Percentiles rank a stretch among this genome's conserved stretches.
Evolutionary conservation across 2,329 filamentous ascomycete genomes (phyloP).

Genomic region (Ceratocystis harringtonii): DNA sequence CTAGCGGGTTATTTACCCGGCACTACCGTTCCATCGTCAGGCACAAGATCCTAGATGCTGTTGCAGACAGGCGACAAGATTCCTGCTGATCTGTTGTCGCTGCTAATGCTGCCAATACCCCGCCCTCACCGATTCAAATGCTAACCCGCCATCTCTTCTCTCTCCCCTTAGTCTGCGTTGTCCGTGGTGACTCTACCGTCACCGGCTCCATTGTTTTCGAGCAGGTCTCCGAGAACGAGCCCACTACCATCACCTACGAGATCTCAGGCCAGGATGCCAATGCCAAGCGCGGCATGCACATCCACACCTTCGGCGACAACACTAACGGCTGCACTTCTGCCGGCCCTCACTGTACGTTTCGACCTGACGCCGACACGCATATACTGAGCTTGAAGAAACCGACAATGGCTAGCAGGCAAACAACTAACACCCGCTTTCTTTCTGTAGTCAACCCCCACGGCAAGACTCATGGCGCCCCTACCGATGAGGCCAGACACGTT

Average conservation of each 20-base stretch:
- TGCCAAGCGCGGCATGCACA: constrained; percentile 94
- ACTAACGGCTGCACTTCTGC: constrained; percentile 99
- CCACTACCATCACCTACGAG: constrained; percentile 82
- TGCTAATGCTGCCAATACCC: constrained; percentile 3
- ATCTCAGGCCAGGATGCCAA: constrained; percentile 87
- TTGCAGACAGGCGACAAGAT: neutral
- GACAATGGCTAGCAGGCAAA: neutral
- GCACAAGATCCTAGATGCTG: neutral
- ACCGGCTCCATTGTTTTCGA: constrained; percentile 88
- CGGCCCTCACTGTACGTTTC: constrained; percentile 78
- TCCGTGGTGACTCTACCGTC: constrained; percentile 97
- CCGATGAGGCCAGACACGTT: constrained; percentile 76
- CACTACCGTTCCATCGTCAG: neutral
- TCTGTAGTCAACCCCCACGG: constrained; percentile 75
- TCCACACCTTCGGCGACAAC: constrained; percentile 99
- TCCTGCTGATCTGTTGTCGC: neutral
- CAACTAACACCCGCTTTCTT: neutral
- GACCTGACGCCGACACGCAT: neutral
- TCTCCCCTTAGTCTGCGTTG: constrained; percentile 61
- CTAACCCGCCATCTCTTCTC: constrained; percentile 2
- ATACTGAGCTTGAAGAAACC: too few relatives aligned
- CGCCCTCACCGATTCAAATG: neutral
- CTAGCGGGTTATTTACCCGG: neutral
- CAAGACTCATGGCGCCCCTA: constrained; percentile 83
- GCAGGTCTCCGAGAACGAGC: constrained; percentile 66